Percentiles rank a stretch among this genome's conserved stretches.
phyloP scores from a whole-genome alignment of 768 basidiomycete species.

The Psilocybe sp. region DNA sequence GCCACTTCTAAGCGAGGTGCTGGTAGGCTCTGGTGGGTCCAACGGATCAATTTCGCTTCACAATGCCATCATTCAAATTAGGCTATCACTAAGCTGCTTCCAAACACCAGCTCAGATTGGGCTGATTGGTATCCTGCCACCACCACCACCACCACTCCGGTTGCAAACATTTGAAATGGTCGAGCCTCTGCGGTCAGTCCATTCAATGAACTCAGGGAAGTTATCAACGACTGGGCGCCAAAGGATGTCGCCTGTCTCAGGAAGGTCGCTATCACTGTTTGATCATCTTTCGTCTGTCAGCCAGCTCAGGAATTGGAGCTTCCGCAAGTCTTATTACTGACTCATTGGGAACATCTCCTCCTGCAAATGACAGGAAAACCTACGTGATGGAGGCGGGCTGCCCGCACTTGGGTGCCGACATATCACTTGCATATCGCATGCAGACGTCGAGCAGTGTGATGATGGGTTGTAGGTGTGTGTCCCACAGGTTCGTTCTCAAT shows the following conservation, averaged over 20 bases:
- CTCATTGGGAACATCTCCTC: conserved; percentile 2
- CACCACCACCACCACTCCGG: too few relatives aligned
- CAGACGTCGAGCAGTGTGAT: conserved; percentile 72
- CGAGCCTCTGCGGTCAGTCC: too few relatives aligned
- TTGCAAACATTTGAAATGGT: too few relatives aligned
- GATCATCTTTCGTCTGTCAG: conserved; percentile 61
- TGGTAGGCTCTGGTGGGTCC: too few relatives aligned
- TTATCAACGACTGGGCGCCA: background rate
- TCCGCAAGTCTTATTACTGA: background rate
- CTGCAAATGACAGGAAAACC: conserved; percentile 38
- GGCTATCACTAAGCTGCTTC: too few relatives aligned
- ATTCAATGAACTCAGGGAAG: background rate
- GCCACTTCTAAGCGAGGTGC: too few relatives aligned
- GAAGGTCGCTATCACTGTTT: conserved; percentile 58
- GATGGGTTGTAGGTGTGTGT: conserved; percentile 62
- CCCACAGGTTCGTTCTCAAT: conserved; percentile 55
- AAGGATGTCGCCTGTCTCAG: conserved; percentile 50
- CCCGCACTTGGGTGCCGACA: conserved; percentile 78
- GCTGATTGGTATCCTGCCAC: too few relatives aligned
- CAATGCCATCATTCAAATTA: too few relatives aligned
- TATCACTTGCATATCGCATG: too few relatives aligned
- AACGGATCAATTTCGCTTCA: too few relatives aligned
- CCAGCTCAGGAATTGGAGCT: conserved; percentile 17
- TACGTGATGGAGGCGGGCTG: conserved; percentile 82
- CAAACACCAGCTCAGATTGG: too few relatives aligned